Conservation (phyloP, 1,284 basidiomycete genomes). For the Malassezia yamatoensis region DNA sequence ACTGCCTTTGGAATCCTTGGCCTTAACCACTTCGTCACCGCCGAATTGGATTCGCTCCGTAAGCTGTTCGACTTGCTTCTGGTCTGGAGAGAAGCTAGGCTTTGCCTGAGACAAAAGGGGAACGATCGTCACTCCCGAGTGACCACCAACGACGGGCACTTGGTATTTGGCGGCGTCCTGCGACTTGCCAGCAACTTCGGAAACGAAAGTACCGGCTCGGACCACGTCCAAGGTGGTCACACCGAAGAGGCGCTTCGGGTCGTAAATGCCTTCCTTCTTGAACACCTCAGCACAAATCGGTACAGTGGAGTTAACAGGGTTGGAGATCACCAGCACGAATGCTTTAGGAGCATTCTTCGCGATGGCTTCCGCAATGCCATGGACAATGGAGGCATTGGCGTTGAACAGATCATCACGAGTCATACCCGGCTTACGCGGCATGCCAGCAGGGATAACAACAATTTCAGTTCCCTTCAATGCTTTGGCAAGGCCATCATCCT, state of each 20-base stretch:
- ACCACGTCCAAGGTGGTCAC: slow-evolving; percentile 97
- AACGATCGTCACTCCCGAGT: slow-evolving; percentile 91
- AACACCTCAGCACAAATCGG: slow-evolving; percentile 90
- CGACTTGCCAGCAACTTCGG: slow-evolving; percentile 63
- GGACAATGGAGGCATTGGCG: slow-evolving; percentile 92
- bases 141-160: slow-evolving; percentile 86
- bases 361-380: slow-evolving; percentile 79
- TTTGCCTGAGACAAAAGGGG: slow-evolving; percentile 76
- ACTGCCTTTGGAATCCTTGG: slow-evolving; percentile 77
- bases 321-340: slow-evolving; percentile 88
- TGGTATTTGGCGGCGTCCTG: slow-evolving; percentile 53
- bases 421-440: slow-evolving; percentile 71
- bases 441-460: slow-evolving; percentile 92
- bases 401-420: slow-evolving; percentile 86
- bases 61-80: slow-evolving; percentile 56
- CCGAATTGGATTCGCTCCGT: slow-evolving; percentile 82
- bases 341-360: slow-evolving; percentile 79
- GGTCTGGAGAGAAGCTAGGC: slow-evolving; percentile 31
- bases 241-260: slow-evolving; percentile 81
- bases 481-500: slow-evolving; percentile 67
- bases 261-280: slow-evolving; percentile 81
- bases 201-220: slow-evolving; percentile 86
- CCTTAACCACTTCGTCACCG: slow-evolving; percentile 81
- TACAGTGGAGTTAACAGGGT: slow-evolving; percentile 90
- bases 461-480: slow-evolving; percentile 74